Base-by-base conservation (phyloP, 176 grass and related monocot genomes). In the Rhynchospora tenuis region DNA sequence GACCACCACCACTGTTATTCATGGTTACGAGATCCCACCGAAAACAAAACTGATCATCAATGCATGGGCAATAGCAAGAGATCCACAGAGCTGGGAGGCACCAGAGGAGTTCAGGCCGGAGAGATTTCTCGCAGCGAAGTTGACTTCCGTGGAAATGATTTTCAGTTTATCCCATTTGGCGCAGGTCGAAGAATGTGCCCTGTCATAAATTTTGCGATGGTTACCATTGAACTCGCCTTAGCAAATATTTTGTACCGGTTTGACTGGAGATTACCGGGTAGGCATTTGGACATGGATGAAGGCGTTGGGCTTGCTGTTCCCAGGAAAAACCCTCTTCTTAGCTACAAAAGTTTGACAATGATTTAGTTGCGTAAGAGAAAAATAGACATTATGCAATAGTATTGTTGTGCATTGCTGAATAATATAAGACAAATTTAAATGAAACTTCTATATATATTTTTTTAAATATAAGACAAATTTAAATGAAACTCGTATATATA, bases 61-160 rank as follows among this genome's bases (percentile, higher is more conserved):
- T 76, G 86, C 13, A 14, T 97, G 91, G 91, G 87, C 94, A 22
- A 90, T 91, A 29, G 91, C 85, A n/a, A 88, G 91, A 78, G 91
- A 97, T 64, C 87, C 86, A 0, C 65, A 83, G 1, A 69, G 44
- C 51, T 93, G 94, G 94, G 89, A 85, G 7, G 29, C 83, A 12
- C 81, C 91, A 50, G 91, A 89, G 13, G 86, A 97, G 67, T 97
- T 97, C 66, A 55, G 64, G 24, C 94, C 91, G 2, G 94, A 93
- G 81, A 81, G 94, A 13, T 97, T 97, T 45, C 0, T 93, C 5
- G 19, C 50, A 44, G 81, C 52, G 1, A 45, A 9, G 44, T 88
- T 52, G 89, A 97, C 13, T 67, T 90, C 64, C 51, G 81, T 24
- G 93, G 94, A 9, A 85, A 59, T 14, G 85, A 97, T 43, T 87